Conservation (phyloP, 805 yeast species). For the Nematodospora valgi region DNA sequence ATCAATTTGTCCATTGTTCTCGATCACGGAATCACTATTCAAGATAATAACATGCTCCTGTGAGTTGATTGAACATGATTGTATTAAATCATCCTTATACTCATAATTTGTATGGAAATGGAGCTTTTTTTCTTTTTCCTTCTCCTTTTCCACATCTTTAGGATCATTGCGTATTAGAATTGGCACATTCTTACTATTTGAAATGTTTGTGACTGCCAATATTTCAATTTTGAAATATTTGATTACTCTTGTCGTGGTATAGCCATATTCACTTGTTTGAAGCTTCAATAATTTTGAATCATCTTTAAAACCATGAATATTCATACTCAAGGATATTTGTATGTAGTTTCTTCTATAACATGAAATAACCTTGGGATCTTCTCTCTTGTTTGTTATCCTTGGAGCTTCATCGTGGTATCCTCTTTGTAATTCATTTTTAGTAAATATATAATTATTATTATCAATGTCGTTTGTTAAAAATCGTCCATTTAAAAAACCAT, state of each 20-base stretch:
- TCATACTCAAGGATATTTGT: conserved; percentile 29
- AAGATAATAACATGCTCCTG: conserved; percentile 24
- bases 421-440: conserved; percentile 11
- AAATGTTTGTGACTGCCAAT: conserved; percentile 31
- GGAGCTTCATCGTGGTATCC: not conserved
- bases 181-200: conserved; percentile 28
- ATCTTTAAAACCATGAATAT: conserved; percentile 23
- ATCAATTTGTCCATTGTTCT: conserved; percentile 22
- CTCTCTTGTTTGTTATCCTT: conserved; percentile 4
- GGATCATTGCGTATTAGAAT: conserved; percentile 20
- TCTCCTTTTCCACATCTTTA: conserved; percentile 17
- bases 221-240: conserved; percentile 37
- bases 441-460: conserved; percentile 29
- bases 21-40: conserved; percentile 20
- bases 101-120: conserved; percentile 5
- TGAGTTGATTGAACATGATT: conserved; percentile 16
- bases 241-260: conserved; percentile 32
- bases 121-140: conserved; percentile 11
- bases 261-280: conserved; percentile 34
- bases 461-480: conserved; percentile 40
- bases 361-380: conserved; percentile 37
- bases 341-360: conserved; percentile 45
- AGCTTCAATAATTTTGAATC: conserved; percentile 26
- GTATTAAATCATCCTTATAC: conserved; percentile 13
- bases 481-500: conserved; percentile 42